These are phyloP conservation scores for Mortierella sp. DNA, from an alignment of 371 early-diverging fungal species.

Conservation along the genomic window DNA sequence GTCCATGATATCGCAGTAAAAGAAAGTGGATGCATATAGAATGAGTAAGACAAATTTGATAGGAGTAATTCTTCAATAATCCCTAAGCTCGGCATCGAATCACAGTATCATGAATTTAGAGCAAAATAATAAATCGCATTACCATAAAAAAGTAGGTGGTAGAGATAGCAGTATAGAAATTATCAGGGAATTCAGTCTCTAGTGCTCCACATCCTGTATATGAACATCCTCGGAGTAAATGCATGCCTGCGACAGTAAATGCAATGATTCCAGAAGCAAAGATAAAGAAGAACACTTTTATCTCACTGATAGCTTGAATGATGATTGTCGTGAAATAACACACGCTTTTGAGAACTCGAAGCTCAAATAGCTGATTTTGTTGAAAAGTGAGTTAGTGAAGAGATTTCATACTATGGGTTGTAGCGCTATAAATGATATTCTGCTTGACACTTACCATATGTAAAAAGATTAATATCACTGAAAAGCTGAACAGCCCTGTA, in stretches of 20 bases:
- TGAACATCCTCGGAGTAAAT: slow-evolving; percentile 23
- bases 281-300: slow-evolving; percentile 27
- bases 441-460: slow-evolving; percentile 22
- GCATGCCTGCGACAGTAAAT: slow-evolving; percentile 19
- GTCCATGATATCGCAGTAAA: too few species aligned
- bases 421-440: neutral
- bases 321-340: slow-evolving; percentile 22
- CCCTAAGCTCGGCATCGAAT: slow-evolving; percentile 2
- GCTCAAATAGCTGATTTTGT: slow-evolving; percentile 16
- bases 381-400: too few species aligned
- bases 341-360: slow-evolving; percentile 15
- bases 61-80: too few species aligned
- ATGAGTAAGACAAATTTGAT: too few species aligned
- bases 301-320: slow-evolving; percentile 6
- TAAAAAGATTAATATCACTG: slow-evolving; percentile 23
- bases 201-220: neutral
- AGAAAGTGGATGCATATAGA: too few species aligned
- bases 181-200: slow-evolving; percentile 11
- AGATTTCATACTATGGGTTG: too few species aligned
- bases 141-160: slow-evolving; percentile 39
- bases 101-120: neutral
- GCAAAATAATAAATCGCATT: neutral
- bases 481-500: slow-evolving; percentile 21
- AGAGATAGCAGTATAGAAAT: slow-evolving; percentile 15
- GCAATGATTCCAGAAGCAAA: slow-evolving; percentile 17